Percentiles rank a stretch among this genome's conserved stretches.
These are phyloP conservation scores for Salix caprea DNA, from an alignment of 345 rosid species.

Conservation along the genomic window DNA sequence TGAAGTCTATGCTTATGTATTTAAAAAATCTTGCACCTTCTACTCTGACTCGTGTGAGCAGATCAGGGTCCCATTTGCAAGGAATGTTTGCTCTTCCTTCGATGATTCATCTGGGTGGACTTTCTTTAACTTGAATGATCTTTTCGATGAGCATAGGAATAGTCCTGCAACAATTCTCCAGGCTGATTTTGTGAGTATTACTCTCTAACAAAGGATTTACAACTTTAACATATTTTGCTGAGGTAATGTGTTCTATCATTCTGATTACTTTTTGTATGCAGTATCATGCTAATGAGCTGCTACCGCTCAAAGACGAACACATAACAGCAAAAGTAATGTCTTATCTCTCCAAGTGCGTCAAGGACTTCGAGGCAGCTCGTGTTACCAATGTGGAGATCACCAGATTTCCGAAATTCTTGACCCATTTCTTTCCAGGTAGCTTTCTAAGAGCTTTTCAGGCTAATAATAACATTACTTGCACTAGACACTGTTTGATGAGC, in stretches of 20 bases:
- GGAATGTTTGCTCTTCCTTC: conserved; percentile 44
- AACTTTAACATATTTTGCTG: background rate
- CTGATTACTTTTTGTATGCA: conserved; percentile 10
- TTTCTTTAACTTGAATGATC: conserved; percentile 51
- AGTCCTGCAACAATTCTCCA: conserved; percentile 31
- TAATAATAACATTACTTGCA: background rate
- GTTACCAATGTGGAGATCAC: conserved; percentile 38
- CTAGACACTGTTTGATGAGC: background rate
- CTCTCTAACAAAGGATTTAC: background rate
- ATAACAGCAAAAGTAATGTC: conserved; percentile 34
- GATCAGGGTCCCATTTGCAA: conserved; percentile 46
- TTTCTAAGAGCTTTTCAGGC: background rate
- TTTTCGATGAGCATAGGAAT: conserved; percentile 41
- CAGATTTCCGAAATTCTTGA: conserved; percentile 43
- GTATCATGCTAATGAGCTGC: conserved; percentile 50
- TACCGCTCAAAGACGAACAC: conserved; percentile 40
- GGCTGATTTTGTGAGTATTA: conserved; percentile 50
- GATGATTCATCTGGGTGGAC: conserved; percentile 49
- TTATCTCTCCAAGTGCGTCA: conserved; percentile 40
- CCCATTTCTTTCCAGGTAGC: conserved; percentile 62
- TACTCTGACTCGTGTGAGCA: conserved; percentile 11
- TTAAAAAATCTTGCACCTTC: background rate
- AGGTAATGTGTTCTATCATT: background rate
- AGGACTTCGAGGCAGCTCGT: conserved; percentile 33
- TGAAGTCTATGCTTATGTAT: background rate